Evolutionary conservation across 1,284 basidiomycete genomes (phyloP), one percentile per base, ranked within the genome.

Genomic region (Moesziomyces parantarcticus): DNA sequence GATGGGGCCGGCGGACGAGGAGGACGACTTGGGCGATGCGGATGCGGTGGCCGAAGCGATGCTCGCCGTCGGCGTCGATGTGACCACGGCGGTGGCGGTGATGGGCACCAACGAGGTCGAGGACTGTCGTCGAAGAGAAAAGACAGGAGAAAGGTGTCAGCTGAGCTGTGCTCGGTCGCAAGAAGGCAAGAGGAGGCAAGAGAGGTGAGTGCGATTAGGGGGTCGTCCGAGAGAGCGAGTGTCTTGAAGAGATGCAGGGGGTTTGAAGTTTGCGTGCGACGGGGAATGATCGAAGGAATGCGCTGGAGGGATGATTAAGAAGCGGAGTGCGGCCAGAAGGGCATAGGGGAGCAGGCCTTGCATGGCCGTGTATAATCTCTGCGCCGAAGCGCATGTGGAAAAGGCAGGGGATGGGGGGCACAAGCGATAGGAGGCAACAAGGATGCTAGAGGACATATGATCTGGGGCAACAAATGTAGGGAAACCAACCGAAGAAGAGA

Each of bases 1-100:
- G 57, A 85, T 80, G 26, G 77, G 78, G 20, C 84, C 84, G 0
- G 82, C 79, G 6, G 53, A 56, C 20, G 64, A 65, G 3, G 54
- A 39, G 20, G 65, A 43, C 9, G 68, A 59, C 36, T 64, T 75
- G 45, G 71, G 51, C 1, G 60, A 56, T 5, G 63, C 44, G n/a
- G 75, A 50, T 0, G 67, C 60, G 39, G 50, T 55, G 20, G 60
- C 60, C 14, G 55, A 42, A 9, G 63, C 44, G 22, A 54, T 21
- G 32, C 40, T 51, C 23, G 34, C 50, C 22, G 63, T 58, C 8
- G 73, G 66, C 5, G 76, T 67, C 11, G 66, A 54, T 9, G 76
- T 77, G 47, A 77, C 73, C 39, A 70, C 42, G 10, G 60, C 57
- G 7, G 75, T 71, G 3, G 72, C 62, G 2, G 77, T 79, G 44